Base-by-base conservation (phyloP, 2,329 filamentous ascomycete species). In the Leptosphaerulina australis region DNA sequence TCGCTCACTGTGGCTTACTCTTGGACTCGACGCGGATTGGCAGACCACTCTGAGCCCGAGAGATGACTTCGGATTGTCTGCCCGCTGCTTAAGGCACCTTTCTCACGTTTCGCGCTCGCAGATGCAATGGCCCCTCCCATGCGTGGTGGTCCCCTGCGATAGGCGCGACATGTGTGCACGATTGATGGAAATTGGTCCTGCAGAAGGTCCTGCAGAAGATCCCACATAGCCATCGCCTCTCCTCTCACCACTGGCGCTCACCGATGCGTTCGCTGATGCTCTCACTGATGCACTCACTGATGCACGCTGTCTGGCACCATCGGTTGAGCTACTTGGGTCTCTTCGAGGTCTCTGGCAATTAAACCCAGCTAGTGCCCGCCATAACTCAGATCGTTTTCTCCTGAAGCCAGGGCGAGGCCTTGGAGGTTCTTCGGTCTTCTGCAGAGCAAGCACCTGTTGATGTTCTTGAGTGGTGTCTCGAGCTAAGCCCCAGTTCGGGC, bases 1-100 rank as follows among this genome's bases (percentile, higher is more conserved):
- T 29, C 44, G 35, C 28, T 35, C 34, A 15, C 24, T 5, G 21
- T 29, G 36, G 36, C 36, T 47, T 48, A 41, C 45, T 48, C 37
- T 44, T 18, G 30, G 14, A 9, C 37, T 20, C 37, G 29, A 9
- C 21, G 24, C 28, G 31, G 8, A 49, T 49, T 49, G 45, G 45
- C 45, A 43, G 22, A 21, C 40, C 28, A 22, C 29, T 20, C 44
- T 35, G 37, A 31, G 37, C 15, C 24, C 41, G 6, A 29, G 26
- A 48, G 37, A 48, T 35, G 37, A 43, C 33, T 18, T 33, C 33
- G 46, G 47, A 33, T 28, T 15, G 24, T 21, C 29, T 5, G 14
- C 29, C 47, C 47, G 47, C 46, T 44, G 33, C 29, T 21, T 18
- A 40, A 20, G 12, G 7, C 15, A 14, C 5, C 28, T 9, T 17